Evolutionary conservation across 768 basidiomycete species (phyloP), one percentile per base, ranked within the genome.

Genomic region (Hygrophorus russula): DNA sequence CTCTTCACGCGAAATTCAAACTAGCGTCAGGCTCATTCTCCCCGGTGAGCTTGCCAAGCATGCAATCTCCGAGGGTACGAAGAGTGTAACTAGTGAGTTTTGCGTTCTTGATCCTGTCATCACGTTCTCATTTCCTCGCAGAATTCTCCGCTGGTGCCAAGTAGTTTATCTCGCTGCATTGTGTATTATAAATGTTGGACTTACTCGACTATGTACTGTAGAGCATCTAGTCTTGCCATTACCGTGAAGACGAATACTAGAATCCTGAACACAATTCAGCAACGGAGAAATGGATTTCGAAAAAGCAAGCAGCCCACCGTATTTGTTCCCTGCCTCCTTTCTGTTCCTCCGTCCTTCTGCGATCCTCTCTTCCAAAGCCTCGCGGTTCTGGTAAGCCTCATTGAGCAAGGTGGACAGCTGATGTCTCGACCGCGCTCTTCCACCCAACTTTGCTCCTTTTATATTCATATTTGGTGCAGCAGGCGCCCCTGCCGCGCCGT

Each of bases 41-140:
- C 92, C 93, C 48, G 94, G 92, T 66, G 93, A 97, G 67, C 79
- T 98, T 35, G 87, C 92, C 58, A 98, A 98, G 73, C 94, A 98
- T 61, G 94, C 94, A 44, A 96, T 97, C 63, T 94, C 91, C 19
- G 94, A 98, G 65, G 94, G 94, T 46, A 72, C 71, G 43, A 73
- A 73, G 57, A 70, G 69, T 13, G 70, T 73, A 14, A 73, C 70
- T 46, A 73, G 40, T 41, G 9, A 15, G 13, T 38, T 36, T 24
- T 24, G 3, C 7, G 24, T 3, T 24, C 7, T 24, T 24, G 24
- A 24, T 24, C 7, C 7, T 24, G 24, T 24, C 24, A 24, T 24
- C 4, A 24, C 24, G 24, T 3, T n/a, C 24, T 24, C 24, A 24
- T 24, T n/a, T 35, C 13, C 33, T 35, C 9, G 33, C 10, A 35